Conservation (phyloP, 768 basidiomycete genomes). For the Coprinopsis sp. region DNA sequence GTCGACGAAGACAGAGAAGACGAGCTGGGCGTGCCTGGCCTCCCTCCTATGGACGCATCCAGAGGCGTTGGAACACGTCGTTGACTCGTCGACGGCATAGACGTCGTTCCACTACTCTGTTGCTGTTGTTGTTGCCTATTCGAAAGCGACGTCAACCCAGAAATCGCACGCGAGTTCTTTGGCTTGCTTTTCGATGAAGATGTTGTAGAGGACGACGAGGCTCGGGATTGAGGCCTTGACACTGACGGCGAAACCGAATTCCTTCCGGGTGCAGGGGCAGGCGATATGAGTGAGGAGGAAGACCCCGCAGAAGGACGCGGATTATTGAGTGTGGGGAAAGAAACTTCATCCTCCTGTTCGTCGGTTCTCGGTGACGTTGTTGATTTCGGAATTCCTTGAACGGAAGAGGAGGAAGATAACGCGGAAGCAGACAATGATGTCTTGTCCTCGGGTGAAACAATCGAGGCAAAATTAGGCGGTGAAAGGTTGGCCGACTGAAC, state of each 20-base stretch:
- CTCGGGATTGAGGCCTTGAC: constrained; percentile 7
- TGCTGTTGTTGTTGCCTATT: neutral
- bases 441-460: neutral
- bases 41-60: neutral
- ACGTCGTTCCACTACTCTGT: too few species aligned
- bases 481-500: constrained; percentile 2
- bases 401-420: neutral
- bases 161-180: neutral
- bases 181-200: neutral
- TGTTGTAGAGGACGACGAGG: constrained; percentile 3
- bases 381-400: neutral
- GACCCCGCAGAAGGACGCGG: constrained; percentile 5
- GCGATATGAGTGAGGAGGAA: too few species aligned
- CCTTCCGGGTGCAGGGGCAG: constrained; percentile 2
- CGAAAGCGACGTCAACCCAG: constrained; percentile 3
- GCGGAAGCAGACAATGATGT: neutral
- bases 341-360: constrained; percentile 10
- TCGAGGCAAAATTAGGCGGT: neutral
- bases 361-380: neutral
- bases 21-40: constrained; percentile 9
- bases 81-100: neutral
- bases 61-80: constrained; percentile 5
- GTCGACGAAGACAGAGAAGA: constrained; percentile 11
- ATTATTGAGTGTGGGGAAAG: constrained; percentile 10
- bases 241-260: constrained; percentile 8